Evolutionary conservation across 345 rosid genomes (phyloP).

Genomic region (Eucalyptus cloeziana): DNA sequence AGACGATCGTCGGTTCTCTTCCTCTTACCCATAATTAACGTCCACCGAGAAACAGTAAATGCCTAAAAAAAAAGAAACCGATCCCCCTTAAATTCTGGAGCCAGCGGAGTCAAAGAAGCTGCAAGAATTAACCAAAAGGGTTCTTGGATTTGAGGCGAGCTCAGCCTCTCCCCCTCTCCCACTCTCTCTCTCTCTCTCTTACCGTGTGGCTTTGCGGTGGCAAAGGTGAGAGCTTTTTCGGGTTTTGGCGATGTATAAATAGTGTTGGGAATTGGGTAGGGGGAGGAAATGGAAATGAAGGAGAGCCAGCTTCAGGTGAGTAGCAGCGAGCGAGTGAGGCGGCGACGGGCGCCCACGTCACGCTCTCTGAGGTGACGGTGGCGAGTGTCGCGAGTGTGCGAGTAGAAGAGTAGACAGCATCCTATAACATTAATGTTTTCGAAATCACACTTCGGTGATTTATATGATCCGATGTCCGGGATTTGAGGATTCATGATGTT

Average conservation of each 20-base stretch:
- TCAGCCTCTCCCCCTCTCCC: background rate
- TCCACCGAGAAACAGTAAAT: background rate
- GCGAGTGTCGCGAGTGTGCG: background rate
- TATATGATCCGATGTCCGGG: background rate
- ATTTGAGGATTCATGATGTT: background rate
- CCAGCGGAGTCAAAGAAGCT: background rate
- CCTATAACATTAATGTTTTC: background rate
- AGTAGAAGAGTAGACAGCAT: background rate
- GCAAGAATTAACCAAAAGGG: background rate
- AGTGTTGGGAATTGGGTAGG: background rate
- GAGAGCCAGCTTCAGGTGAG: background rate
- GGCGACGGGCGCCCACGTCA: background rate
- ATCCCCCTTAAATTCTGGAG: background rate
- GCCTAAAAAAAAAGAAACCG: background rate
- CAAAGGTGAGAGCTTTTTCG: background rate
- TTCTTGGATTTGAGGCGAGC: background rate
- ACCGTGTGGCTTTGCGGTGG: background rate
- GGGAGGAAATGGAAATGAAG: background rate
- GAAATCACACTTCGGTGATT: background rate
- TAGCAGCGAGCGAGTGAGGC: background rate
- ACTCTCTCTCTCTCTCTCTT: background rate
- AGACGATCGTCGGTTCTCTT: slow-evolving; percentile 6
- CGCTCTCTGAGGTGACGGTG: background rate
- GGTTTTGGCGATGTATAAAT: background rate
- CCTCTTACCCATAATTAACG: slow-evolving; percentile 5